These are phyloP conservation scores for Globisporangium ultimum DNA, from an alignment of 352 stramenopile genomes.

Conservation along the genomic window DNA sequence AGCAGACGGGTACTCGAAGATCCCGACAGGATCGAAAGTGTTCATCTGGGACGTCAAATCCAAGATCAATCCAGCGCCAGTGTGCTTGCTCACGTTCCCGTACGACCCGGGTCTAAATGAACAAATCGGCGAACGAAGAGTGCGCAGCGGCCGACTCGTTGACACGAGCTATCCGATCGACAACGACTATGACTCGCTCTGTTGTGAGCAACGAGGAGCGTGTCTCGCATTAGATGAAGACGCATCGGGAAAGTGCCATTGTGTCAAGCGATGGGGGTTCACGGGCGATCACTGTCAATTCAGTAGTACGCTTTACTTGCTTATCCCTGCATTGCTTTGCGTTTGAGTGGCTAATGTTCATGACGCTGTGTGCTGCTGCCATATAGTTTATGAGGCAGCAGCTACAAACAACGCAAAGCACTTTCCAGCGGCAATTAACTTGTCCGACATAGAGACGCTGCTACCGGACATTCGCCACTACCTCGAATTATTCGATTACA, in stretches of 20 bases:
- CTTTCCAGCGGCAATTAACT: constrained; percentile 35
- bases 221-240: constrained; percentile 53
- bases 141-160: constrained; percentile 57
- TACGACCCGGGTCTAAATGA: constrained; percentile 61
- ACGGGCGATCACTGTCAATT: constrained; percentile 60
- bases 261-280: constrained; percentile 64
- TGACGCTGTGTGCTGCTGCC: neutral
- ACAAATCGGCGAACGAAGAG: constrained; percentile 47
- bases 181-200: constrained; percentile 65
- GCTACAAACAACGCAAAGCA: constrained; percentile 32
- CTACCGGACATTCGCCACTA: constrained; percentile 50
- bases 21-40: constrained; percentile 41
- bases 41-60: constrained; percentile 72
- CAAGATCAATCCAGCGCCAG: constrained; percentile 41
- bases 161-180: constrained; percentile 68
- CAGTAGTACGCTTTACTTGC: constrained; percentile 34
- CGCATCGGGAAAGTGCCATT: constrained; percentile 55
- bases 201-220: constrained; percentile 56
- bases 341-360: neutral
- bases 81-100: constrained; percentile 52
- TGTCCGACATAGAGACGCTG: constrained; percentile 25
- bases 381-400: constrained; percentile 66
- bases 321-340: neutral
- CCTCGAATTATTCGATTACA: constrained; percentile 41
- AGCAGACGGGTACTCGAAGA: constrained; percentile 38